Evolutionary conservation across 2,329 filamentous ascomycete genomes (phyloP).

Genomic region (Macroventuria anomochaeta): DNA sequence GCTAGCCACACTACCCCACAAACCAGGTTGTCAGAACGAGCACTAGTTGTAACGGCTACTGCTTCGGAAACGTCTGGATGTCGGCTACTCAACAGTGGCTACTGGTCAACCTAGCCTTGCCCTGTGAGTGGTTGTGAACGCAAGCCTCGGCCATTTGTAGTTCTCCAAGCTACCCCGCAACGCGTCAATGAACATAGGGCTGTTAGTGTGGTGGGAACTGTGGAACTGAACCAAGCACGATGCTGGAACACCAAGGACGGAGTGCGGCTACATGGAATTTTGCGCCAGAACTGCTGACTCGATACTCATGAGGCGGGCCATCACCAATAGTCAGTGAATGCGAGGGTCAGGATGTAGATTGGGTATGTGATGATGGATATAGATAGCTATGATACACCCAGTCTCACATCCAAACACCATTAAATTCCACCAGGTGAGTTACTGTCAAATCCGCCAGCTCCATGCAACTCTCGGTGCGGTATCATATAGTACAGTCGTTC

Average conservation of each 20-base stretch:
- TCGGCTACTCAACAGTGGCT: slow-evolving; percentile 5
- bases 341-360: not conserved
- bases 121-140: not conserved
- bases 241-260: not conserved
- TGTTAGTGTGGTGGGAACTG: not conserved
- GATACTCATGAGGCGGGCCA: not conserved
- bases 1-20: not conserved
- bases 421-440: slow-evolving; percentile 1
- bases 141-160: slow-evolving; percentile 3
- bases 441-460: slow-evolving; percentile 7
- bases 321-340: too few relatives aligned
- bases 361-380: slow-evolving; percentile 5
- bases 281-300: not conserved
- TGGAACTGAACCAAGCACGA: not conserved
- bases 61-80: not conserved
- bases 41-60: not conserved
- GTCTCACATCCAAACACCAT: slow-evolving; percentile 8
- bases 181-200: slow-evolving; percentile 6
- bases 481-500: slow-evolving; percentile 24
- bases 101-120: not conserved
- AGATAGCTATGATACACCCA: slow-evolving; percentile 10
- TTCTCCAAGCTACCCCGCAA: slow-evolving; percentile 15
- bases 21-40: not conserved
- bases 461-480: slow-evolving; percentile 14
- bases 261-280: not conserved